A percentile compares a stretch with the other conserved stretches of the same genome.
phyloP scores from a whole-genome alignment of 2,329 filamentous ascomycete genomes.

The Ambrosiella xylebori region DNA sequence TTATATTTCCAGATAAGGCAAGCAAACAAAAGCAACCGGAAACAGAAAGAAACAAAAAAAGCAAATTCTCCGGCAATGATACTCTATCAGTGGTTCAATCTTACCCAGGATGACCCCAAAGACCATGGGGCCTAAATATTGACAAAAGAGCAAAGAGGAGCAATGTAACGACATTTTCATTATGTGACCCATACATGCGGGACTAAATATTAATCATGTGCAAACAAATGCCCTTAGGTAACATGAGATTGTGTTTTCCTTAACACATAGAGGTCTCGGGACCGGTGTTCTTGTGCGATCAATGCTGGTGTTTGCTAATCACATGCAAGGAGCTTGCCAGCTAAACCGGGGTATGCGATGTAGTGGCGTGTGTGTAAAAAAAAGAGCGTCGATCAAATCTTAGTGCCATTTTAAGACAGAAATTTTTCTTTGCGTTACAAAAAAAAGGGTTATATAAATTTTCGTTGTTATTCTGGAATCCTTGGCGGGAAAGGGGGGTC shows the following conservation, averaged over 20 bases:
- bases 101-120: background rate
- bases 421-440: background rate
- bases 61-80: background rate
- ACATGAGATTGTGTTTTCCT: background rate
- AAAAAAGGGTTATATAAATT: background rate
- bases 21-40: background rate
- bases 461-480: no score
- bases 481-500: no score
- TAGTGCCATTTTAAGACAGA: background rate
- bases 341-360: background rate
- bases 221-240: background rate
- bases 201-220: background rate
- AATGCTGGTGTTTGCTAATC: background rate
- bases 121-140: background rate
- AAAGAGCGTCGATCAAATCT: background rate
- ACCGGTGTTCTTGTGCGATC: background rate
- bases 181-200: background rate
- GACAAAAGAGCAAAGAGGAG: background rate
- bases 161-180: background rate
- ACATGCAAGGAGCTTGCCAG: background rate
- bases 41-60: background rate
- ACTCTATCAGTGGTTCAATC: background rate
- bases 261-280: background rate
- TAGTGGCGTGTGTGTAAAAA: background rate
- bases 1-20: no score